These are phyloP conservation scores for Alternaria conjuncta DNA, from an alignment of 2,329 filamentous ascomycete genomes.

Conservation along the genomic window DNA sequence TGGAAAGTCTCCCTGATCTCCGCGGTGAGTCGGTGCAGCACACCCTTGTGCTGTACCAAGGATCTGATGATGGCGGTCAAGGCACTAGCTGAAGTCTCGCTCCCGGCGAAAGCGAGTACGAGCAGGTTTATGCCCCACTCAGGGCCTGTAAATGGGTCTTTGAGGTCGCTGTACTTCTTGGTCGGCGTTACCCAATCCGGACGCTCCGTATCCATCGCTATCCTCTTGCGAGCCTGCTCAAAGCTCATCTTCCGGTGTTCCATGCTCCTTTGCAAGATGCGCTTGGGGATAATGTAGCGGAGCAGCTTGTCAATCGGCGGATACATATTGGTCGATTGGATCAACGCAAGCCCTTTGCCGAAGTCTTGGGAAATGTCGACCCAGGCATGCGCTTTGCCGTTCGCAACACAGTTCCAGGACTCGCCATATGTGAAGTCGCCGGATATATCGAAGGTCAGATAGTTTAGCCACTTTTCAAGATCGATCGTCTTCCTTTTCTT, in stretches of 20 bases:
- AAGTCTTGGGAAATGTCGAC: slow-evolving; percentile 39
- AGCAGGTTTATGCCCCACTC: slow-evolving; percentile 51
- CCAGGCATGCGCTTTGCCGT: slow-evolving; percentile 48
- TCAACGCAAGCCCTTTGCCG: slow-evolving; percentile 36
- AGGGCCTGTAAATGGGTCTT: slow-evolving; percentile 17
- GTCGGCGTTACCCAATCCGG: slow-evolving; percentile 39
- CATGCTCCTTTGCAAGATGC: slow-evolving; percentile 26
- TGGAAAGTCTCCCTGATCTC: slow-evolving; percentile 37
- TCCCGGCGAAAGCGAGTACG: slow-evolving; percentile 52
- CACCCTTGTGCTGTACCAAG: slow-evolving; percentile 39
- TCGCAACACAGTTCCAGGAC: slow-evolving; percentile 51
- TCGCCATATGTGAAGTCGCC: slow-evolving; percentile 61
- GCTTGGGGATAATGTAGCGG: slow-evolving; percentile 31
- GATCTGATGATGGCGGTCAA: slow-evolving; percentile 46
- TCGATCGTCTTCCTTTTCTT: slow-evolving; percentile 24
- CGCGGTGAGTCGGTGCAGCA: slow-evolving; percentile 26
- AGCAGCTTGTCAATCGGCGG: slow-evolving; percentile 32
- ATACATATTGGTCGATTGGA: slow-evolving; percentile 37
- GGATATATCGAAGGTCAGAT: slow-evolving; percentile 34
- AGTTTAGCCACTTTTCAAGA: slow-evolving; percentile 24
- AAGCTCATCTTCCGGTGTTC: slow-evolving; percentile 33
- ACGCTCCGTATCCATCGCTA: slow-evolving; percentile 24
- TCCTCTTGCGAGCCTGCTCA: slow-evolving; percentile 30
- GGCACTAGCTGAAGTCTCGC: slow-evolving; percentile 52
- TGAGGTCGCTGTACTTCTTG: slow-evolving; percentile 30